These are phyloP conservation scores for Xylaria scruposa DNA, from an alignment of 495 filamentous ascomycete species.

Conservation along the genomic window DNA sequence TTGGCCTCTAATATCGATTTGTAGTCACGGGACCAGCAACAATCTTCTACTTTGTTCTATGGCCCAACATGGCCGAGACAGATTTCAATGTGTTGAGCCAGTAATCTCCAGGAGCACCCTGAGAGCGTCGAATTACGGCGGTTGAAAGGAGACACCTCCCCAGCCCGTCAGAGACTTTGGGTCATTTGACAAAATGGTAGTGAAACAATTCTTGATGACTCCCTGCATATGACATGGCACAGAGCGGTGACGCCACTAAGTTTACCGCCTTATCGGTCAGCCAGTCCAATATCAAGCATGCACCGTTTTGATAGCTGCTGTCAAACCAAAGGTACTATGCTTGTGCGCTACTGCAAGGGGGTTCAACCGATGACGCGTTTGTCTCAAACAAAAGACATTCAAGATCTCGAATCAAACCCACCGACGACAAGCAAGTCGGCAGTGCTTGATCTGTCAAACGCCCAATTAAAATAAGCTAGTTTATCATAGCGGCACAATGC, in stretches of 20 bases:
- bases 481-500: neutral
- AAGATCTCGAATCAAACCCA: neutral
- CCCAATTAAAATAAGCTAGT: neutral
- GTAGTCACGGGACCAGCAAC: neutral
- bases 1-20: neutral
- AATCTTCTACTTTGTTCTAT: too few relatives aligned
- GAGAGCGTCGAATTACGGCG: neutral
- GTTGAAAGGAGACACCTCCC: neutral
- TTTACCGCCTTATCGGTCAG: slow-evolving; percentile 1
- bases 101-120: neutral
- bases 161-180: too few relatives aligned
- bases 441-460: neutral
- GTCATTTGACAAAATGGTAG: neutral
- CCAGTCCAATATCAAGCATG: neutral
- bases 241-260: slow-evolving; percentile 3
- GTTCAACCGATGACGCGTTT: neutral
- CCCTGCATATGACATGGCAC: neutral
- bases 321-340: neutral
- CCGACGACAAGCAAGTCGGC: neutral
- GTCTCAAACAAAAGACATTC: neutral
- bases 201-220: neutral
- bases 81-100: neutral
- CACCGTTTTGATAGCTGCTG: neutral
- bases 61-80: neutral
- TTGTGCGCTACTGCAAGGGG: neutral